Evolutionary conservation across 768 basidiomycete genomes (phyloP).

Genomic region (Russula ochroleuca): DNA sequence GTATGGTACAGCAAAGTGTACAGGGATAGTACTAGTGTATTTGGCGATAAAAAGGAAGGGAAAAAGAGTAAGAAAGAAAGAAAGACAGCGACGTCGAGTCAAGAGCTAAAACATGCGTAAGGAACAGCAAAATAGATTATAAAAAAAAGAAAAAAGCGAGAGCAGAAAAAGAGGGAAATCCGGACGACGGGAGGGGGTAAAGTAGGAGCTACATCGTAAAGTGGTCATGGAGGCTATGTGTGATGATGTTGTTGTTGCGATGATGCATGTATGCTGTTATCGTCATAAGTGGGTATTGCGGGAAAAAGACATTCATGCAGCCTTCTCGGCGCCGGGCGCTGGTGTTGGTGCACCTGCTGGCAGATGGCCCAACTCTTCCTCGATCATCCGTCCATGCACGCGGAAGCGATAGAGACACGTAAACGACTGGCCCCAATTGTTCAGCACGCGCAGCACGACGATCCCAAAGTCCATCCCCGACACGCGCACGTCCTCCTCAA

Average conservation of each 20-base stretch:
- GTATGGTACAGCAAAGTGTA: constrained; percentile 1
- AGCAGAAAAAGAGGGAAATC: background rate
- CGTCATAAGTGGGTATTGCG: background rate
- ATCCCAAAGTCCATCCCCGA: constrained; percentile 81
- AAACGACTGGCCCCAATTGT: constrained; percentile 84
- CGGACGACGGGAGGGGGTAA: background rate
- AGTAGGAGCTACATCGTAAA: constrained; percentile 8
- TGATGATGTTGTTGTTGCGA: background rate
- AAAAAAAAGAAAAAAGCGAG: constrained; percentile 8
- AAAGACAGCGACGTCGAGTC: background rate
- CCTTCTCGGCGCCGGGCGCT: background rate
- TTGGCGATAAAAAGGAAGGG: background rate
- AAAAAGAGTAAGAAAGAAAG: background rate
- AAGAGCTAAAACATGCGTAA: background rate
- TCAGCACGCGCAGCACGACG: constrained; percentile 72
- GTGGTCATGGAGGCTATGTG: constrained; percentile 8
- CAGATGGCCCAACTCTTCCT: constrained; percentile 8
- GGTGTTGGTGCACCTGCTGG: too few species aligned
- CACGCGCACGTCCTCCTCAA: constrained; percentile 52
- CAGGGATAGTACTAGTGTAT: constrained; percentile 4
- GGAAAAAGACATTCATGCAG: constrained; percentile 4
- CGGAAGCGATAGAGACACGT: constrained; percentile 89
- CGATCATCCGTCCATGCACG: constrained; percentile 61
- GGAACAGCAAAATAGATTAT: constrained; percentile 25
- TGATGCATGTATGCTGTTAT: background rate